phyloP scores from a whole-genome alignment of 2,329 filamentous ascomycete species.

The Amylocarpus encephaloides region DNA sequence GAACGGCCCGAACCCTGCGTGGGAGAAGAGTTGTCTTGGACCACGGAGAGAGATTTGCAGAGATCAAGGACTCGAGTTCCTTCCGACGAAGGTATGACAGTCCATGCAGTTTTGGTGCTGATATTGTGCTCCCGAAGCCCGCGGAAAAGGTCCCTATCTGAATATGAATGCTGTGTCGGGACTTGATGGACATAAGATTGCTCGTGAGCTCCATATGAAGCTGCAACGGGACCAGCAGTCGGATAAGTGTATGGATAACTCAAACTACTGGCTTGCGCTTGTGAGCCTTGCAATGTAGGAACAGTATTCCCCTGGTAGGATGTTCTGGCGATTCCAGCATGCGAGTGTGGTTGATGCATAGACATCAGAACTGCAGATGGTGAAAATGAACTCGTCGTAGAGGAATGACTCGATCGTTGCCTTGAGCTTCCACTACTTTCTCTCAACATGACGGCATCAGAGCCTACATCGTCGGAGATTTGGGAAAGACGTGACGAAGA shows the following conservation, averaged over 20 bases:
- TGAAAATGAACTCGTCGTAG: constrained; percentile 14
- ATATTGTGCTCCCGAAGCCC: constrained; percentile 24
- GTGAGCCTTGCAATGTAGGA: neutral
- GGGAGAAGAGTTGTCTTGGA: neutral
- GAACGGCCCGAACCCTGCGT: neutral
- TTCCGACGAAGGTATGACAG: constrained; percentile 24
- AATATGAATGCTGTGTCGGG: neutral
- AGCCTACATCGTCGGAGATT: constrained; percentile 10
- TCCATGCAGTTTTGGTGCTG: constrained; percentile 26
- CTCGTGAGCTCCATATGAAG: neutral
- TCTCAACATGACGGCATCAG: neutral
- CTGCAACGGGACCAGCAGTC: neutral
- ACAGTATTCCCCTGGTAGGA: neutral
- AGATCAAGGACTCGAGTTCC: constrained; percentile 25
- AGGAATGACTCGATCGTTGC: neutral
- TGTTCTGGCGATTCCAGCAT: neutral
- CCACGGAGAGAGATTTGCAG: constrained; percentile 20
- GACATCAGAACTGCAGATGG: constrained; percentile 17
- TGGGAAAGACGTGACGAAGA: constrained; percentile 14
- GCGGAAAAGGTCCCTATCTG: constrained; percentile 20
- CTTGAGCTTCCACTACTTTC: neutral
- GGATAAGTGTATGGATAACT: constrained; percentile 5
- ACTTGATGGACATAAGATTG: neutral
- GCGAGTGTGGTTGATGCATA: constrained; percentile 12
- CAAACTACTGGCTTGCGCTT: neutral